Conservation (phyloP, 73 alveolate species). For the Effrenium voratum region DNA sequence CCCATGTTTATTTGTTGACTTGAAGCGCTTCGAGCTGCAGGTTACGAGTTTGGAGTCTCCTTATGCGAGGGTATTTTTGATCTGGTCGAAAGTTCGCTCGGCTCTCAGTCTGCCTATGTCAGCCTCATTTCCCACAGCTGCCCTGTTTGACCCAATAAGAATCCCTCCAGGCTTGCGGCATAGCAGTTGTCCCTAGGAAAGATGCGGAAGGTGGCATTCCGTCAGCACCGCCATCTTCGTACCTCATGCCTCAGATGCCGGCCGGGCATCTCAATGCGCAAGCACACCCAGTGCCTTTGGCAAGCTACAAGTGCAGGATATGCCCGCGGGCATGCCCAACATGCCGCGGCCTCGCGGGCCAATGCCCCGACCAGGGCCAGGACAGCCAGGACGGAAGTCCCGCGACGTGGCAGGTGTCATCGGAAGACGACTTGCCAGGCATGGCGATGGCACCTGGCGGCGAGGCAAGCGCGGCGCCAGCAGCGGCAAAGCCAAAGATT, state of each 20-base stretch:
- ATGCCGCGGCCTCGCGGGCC: slow-evolving; percentile 38
- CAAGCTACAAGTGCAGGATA: neutral
- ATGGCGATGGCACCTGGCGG: slow-evolving; percentile 69
- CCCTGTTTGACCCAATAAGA: too few relatives aligned
- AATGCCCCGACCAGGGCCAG: slow-evolving; percentile 10
- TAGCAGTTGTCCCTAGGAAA: neutral
- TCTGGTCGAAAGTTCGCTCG: slow-evolving; percentile 40
- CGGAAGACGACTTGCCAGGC: too few relatives aligned
- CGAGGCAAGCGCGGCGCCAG: slow-evolving; percentile 32
- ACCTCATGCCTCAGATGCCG: slow-evolving; percentile 54
- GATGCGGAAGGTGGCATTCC: slow-evolving; percentile 91
- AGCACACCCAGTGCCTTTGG: neutral
- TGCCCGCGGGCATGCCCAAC: slow-evolving; percentile 76
- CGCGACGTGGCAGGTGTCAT: too few relatives aligned
- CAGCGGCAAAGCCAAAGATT: slow-evolving; percentile 60
- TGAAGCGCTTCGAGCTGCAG: too few relatives aligned
- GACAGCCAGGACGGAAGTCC: too few relatives aligned
- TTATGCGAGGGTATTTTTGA: slow-evolving; percentile 58
- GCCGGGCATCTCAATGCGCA: neutral
- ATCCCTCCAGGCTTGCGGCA: neutral
- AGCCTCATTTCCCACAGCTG: too few relatives aligned
- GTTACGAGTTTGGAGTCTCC: slow-evolving; percentile 43
- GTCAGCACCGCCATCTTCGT: slow-evolving; percentile 48
- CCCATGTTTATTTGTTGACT: too few relatives aligned
- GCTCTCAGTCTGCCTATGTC: too few relatives aligned